Conservation (phyloP, 2,329 filamentous ascomycete species). For the Trichoderma guizhouense region DNA sequence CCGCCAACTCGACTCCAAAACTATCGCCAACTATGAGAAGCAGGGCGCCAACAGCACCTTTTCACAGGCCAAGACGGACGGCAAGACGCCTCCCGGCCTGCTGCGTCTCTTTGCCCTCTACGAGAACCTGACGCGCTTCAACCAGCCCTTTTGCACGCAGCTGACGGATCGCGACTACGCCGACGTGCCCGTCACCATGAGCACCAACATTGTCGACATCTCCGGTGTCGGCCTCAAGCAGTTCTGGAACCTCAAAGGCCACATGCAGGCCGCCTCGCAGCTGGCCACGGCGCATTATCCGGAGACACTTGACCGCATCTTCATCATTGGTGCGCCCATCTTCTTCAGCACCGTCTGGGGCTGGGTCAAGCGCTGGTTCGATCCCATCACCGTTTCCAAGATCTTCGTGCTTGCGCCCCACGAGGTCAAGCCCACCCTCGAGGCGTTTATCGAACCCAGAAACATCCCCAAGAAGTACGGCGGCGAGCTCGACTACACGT, state of each 20-base stretch:
- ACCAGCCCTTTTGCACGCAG: constrained; percentile 78
- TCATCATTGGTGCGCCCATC: constrained; percentile 79
- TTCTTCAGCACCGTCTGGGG: constrained; percentile 95
- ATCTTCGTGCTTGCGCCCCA: constrained; percentile 80
- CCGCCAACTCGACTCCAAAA: constrained; percentile 75
- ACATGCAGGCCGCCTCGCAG: constrained; percentile 89
- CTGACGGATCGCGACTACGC: constrained; percentile 68
- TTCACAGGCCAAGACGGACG: constrained; percentile 60
- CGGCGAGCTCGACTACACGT: constrained; percentile 78
- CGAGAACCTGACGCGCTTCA: constrained; percentile 86
- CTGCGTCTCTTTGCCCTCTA: constrained; percentile 88
- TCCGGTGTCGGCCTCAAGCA: constrained; percentile 82
- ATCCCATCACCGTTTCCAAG: constrained; percentile 90
- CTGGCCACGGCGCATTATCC: constrained; percentile 93
- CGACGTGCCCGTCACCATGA: constrained; percentile 84
- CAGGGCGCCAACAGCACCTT: constrained; percentile 52
- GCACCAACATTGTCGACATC: constrained; percentile 94
- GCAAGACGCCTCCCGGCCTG: constrained; percentile 69
- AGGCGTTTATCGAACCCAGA: constrained; percentile 73
- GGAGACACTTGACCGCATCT: constrained; percentile 70
- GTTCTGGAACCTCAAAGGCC: constrained; percentile 90
- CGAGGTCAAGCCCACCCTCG: constrained; percentile 74
- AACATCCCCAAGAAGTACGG: constrained; percentile 91
- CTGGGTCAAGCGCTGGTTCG: constrained; percentile 95
- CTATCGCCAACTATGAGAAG: constrained; percentile 75